Evolutionary conservation across 1,284 basidiomycete genomes (phyloP), one percentile per base, ranked within the genome.

Genomic region (Cystobasidium pallidum): DNA sequence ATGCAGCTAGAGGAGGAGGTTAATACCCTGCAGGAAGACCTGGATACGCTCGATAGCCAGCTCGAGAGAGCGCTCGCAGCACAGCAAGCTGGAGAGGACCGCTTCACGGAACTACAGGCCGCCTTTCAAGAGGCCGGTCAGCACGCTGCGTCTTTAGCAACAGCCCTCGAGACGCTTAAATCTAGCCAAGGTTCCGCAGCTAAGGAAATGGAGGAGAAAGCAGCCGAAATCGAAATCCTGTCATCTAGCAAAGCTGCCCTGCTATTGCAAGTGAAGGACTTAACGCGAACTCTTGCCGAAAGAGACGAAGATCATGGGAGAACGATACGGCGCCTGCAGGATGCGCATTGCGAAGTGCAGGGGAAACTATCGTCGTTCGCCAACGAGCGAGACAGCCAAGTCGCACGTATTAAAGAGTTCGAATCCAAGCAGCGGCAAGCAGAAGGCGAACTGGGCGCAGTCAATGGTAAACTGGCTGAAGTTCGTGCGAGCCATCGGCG

Each of bases 1-100:
- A 84, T 85, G 24, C 88, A 92, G 74, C 84, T 98, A 1, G 88
- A 92, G 77, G 92, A 97, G 71, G 92, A 95, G 77, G 85, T 94
- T 13, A 83, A 85, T 0, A 87, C 89, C 1, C 82, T 96, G 26
- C 91, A 95, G 77, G 83, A 84, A 2, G 93, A 98, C 77, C 84
- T 97, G 57, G 91, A 94, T 70, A 85, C 88, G 4, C 84, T 96
- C 21, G 92, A 94, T 77, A 88, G 88, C 10, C 91, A 96, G 78
- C 86, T 96, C 10, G 91, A 94, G 73, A 86, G 89, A 3, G 90
- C 90, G 0, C 55, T 77, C 15, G 76, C 75, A 1, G 66, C 73
- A 19, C 72, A 77, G 55, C 75, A 75, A 49, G 73, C 70, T 39
- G 75, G 75, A 49, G 64, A 76, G 65, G 75, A 71, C 0, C 58